phyloP scores from a whole-genome alignment of 2,329 filamentous ascomycete species.

The Beauveria bassiana region DNA sequence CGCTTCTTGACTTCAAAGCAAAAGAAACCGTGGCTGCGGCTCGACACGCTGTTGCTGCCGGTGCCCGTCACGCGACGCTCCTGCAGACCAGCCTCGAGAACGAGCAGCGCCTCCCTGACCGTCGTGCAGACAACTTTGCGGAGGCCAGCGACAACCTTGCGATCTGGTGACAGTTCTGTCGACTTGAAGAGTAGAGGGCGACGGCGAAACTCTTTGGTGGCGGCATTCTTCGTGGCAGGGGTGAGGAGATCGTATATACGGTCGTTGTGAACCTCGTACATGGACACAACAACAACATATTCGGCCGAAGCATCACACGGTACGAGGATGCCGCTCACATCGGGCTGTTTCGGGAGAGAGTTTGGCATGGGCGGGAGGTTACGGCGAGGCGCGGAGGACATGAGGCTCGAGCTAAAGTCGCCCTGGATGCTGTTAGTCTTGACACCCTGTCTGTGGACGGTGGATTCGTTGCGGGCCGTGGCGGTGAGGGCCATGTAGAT shows the following conservation, averaged over 20 bases:
- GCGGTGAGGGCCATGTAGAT: conserved; percentile 38
- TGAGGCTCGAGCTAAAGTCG: conserved; percentile 38
- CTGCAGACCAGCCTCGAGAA: conserved; percentile 81
- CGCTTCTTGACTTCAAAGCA: conserved; percentile 91
- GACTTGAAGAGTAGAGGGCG: conserved; percentile 84
- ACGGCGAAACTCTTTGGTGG: conserved; percentile 64
- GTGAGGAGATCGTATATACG: conserved; percentile 90
- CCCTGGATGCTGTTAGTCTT: conserved; percentile 42
- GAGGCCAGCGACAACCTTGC: conserved; percentile 90
- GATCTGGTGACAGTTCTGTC: conserved; percentile 78
- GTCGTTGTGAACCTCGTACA: conserved; percentile 99
- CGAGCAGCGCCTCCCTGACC: conserved; percentile 77
- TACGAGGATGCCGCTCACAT: conserved; percentile 63
- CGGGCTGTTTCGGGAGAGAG: conserved; percentile 64
- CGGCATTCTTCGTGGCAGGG: conserved; percentile 48
- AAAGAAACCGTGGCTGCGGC: conserved; percentile 92
- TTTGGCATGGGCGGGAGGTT: conserved; percentile 58
- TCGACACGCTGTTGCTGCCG: conserved; percentile 86
- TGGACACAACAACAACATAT: conserved; percentile 84
- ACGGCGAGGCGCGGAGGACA: conserved; percentile 46
- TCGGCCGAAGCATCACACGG: conserved; percentile 55
- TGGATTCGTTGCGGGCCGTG: conserved; percentile 33
- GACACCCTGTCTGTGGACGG: conserved; percentile 18
- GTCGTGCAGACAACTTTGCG: conserved; percentile 81
- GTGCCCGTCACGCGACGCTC: conserved; percentile 86